Conservation (phyloP, 2,329 filamentous ascomycete genomes). For the Claviceps cyperi region DNA sequence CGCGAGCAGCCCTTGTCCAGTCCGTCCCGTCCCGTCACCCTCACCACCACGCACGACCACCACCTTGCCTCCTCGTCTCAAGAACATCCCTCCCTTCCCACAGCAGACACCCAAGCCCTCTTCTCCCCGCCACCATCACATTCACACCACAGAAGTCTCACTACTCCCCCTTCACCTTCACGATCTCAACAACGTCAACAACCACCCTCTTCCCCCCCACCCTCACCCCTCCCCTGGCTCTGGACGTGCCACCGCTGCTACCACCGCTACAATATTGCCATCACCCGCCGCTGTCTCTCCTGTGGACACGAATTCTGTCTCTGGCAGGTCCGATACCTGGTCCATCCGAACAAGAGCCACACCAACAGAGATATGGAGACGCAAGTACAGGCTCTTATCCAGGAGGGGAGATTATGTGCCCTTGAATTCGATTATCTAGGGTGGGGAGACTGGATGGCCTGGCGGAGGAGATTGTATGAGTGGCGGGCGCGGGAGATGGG, state of each 20-base stretch:
- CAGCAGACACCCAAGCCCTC: background rate
- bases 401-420: slow-evolving; percentile 7
- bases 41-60: background rate
- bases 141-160: too few relatives aligned
- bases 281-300: slow-evolving; percentile 24
- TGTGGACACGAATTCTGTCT: slow-evolving; percentile 24
- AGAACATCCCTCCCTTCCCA: background rate
- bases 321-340: slow-evolving; percentile 1
- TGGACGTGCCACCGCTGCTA: slow-evolving; percentile 22
- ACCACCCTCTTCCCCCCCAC: background rate
- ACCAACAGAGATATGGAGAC: too few relatives aligned
- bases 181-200: too few relatives aligned
- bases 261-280: slow-evolving; percentile 13
- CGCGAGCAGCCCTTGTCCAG: background rate
- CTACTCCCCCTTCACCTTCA: too few relatives aligned
- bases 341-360: too few relatives aligned
- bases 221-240: slow-evolving; percentile 12
- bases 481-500: background rate
- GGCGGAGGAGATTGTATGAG: background rate
- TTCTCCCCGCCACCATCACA: background rate
- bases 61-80: background rate
- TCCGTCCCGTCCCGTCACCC: slow-evolving; percentile 3
- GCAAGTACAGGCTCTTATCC: too few relatives aligned
- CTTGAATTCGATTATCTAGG: slow-evolving; percentile 19
- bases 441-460: slow-evolving; percentile 1